Base-by-base conservation (phyloP, 2,329 filamentous ascomycete species). In the Pseudocercospora crystallina region DNA sequence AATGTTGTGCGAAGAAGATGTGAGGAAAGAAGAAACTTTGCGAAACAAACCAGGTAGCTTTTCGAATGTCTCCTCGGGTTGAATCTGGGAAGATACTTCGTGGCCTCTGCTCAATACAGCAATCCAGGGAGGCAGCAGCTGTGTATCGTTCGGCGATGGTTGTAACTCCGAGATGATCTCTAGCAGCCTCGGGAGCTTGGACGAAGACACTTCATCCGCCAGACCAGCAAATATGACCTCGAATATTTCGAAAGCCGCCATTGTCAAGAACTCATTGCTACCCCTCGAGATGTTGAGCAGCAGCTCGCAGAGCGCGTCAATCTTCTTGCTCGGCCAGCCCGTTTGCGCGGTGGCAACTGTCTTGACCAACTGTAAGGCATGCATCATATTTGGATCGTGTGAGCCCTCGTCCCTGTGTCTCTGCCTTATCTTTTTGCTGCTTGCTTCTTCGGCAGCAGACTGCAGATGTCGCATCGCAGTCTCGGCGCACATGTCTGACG, bases 321-420 rank as follows among this genome's bases (percentile, higher is more conserved):
- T 95, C 73, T 95, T 96, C 75, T 87, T 90, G 75, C 87, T 96
- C 1, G 94, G 94, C 94, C 94, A 99, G 43, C 94, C 94, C 35
- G 90, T 89, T 51, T 90, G 92, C 5, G 89, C 90, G 2, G 82
- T 80, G 0, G 94, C 90, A 53, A 99, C 83, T 0, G 89, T 88
- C 78, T 95, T 96, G 58, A 96, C 86, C 48, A 99, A 77, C 65
- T 99, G 92, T 56, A 99, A 76, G 2, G 91, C 87, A 68, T 97
- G 94, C 59, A 97, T 95, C 43, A 97, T 77, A 29, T 83, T 84
- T 2, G 94, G 91, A 50, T 69, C 66, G 34, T 69, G 63, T 56
- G 90, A 82, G 47, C 79, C 77, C 8, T 81, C 74, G 10, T 77
- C 73, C 49, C 77, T 78, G 40, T 77, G 74, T 51, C 74, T 71